Evolutionary conservation across 495 filamentous ascomycete genomes (phyloP), one percentile per base, ranked within the genome.

Genomic region (Rusavskia elegans): DNA sequence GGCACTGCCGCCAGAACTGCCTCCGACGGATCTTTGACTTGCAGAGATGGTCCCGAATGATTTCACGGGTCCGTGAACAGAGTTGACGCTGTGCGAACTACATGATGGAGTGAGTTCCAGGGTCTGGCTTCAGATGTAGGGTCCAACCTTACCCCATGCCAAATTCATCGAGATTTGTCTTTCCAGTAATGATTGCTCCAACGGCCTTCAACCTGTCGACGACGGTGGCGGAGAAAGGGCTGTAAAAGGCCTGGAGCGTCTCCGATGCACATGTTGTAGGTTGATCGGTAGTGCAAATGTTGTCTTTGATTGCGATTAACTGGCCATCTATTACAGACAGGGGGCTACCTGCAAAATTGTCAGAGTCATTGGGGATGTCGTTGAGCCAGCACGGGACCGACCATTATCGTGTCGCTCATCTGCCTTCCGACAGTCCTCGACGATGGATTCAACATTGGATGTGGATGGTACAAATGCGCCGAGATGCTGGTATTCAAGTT

Each of bases 101-200:
- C 44, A 17, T 35, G 19, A 29, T 20, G 40, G 42, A 36, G 52
- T 42, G 49, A 37, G 20, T 3, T 38, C 9, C 35, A 20, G 40
- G 49, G 17, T 23, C 30, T 57, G 32, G 32, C 20, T 30, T 45
- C 46, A 45, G 52, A 36, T 40, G 14, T 32, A 39, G 29, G 19
- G 29, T 16, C 8, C 23, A 55, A 27, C 4, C 49, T 62, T 11
- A 71, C 66, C 92, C 92, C 92, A 98, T 98, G 20, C 92, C 92
- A 67, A 97, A 98, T 63, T 97, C 92, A 71, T 98, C 92, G 59
- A 98, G 73, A 64, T 94, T 95, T 0, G 88, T 88, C 64, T 95
- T 96, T 8, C 83, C 84, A 16, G 78, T 71, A 4, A 94, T 63
- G 19, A 74, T 63, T 5, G 80, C 82, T 38, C 86, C 87, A 20